Conservation (phyloP, 169 alveolate species). For the Cryptosporidium canis region DNA sequence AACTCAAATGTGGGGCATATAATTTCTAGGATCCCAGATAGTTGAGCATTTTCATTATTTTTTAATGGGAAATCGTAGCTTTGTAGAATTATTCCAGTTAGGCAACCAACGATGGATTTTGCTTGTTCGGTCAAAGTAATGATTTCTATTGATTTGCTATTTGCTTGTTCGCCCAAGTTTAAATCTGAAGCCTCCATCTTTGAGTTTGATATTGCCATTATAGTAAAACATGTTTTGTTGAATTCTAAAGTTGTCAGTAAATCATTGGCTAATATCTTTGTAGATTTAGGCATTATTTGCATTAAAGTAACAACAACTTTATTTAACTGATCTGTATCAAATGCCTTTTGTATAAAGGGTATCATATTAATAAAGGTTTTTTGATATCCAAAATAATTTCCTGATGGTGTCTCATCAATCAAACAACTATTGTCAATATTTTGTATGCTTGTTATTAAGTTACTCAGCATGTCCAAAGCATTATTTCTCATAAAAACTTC, state of each 20-base stretch:
- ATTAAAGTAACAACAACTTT: slow-evolving; percentile 5
- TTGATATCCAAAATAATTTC: slow-evolving; percentile 21
- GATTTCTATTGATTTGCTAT: slow-evolving; percentile 12
- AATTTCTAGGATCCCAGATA: slow-evolving; percentile 22
- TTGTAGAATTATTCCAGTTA: slow-evolving; percentile 38
- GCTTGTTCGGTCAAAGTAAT: slow-evolving; percentile 34
- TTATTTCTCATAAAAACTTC: slow-evolving; percentile 29
- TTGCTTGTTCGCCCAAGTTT: background rate
- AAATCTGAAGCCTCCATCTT: background rate
- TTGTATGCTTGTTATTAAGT: slow-evolving; percentile 1
- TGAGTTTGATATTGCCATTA: background rate
- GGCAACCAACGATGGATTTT: slow-evolving; percentile 1
- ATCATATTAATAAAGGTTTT: slow-evolving; percentile 24
- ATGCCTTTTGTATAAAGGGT: background rate
- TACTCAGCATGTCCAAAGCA: slow-evolving; percentile 27
- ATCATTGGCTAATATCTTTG: background rate
- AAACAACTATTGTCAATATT: slow-evolving; percentile 11
- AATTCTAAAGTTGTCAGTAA: background rate
- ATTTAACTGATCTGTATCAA: slow-evolving; percentile 25
- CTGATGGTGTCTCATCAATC: background rate
- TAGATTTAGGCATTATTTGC: slow-evolving; percentile 49
- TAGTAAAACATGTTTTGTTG: background rate
- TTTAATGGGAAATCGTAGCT: slow-evolving; percentile 47
- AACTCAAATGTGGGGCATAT: slow-evolving; percentile 65
- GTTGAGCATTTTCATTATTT: slow-evolving; percentile 2